phyloP scores from a whole-genome alignment of 208 protist genomes.

The Acanthamoeba healyi region DNA sequence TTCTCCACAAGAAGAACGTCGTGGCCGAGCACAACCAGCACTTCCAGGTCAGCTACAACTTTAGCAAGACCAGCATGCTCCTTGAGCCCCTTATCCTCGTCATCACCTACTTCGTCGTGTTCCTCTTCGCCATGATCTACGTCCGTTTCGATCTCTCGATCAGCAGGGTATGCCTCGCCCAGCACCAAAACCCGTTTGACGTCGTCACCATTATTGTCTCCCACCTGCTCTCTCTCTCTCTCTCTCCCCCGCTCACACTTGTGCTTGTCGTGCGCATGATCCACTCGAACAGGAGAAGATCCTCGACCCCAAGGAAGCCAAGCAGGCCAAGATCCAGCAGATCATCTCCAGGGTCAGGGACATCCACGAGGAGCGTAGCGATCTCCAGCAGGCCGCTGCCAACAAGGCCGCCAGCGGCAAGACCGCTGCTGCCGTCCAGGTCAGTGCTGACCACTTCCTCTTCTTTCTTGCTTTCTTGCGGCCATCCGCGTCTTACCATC shows the following conservation, averaged over 20 bases:
- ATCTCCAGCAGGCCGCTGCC: not conserved
- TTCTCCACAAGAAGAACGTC: constrained; percentile 73
- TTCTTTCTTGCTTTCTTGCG: too few relatives aligned
- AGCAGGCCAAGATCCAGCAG: not conserved
- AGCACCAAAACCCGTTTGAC: too few relatives aligned
- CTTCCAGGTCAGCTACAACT: constrained; percentile 82
- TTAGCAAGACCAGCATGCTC: constrained; percentile 74
- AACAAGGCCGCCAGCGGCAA: not conserved
- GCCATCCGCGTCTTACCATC: too few relatives aligned
- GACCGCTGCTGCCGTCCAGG: not conserved
- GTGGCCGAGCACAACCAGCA: constrained; percentile 78
- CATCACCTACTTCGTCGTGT: constrained; percentile 80
- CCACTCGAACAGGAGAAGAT: not conserved
- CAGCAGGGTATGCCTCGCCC: not conserved
- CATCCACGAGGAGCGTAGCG: not conserved
- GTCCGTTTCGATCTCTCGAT: constrained; percentile 78
- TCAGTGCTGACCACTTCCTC: not conserved
- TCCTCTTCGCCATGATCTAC: constrained; percentile 80
- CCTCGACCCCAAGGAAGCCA: constrained; percentile 6
- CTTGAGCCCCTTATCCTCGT: constrained; percentile 83
- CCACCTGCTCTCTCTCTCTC: too few relatives aligned
- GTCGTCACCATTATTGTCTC: too few relatives aligned
- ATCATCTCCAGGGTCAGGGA: not conserved
- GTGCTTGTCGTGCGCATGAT: too few relatives aligned
- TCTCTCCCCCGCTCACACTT: not conserved